phyloP scores from a whole-genome alignment of 2,329 filamentous ascomycete genomes.

The Pezicula neosporulosa region DNA sequence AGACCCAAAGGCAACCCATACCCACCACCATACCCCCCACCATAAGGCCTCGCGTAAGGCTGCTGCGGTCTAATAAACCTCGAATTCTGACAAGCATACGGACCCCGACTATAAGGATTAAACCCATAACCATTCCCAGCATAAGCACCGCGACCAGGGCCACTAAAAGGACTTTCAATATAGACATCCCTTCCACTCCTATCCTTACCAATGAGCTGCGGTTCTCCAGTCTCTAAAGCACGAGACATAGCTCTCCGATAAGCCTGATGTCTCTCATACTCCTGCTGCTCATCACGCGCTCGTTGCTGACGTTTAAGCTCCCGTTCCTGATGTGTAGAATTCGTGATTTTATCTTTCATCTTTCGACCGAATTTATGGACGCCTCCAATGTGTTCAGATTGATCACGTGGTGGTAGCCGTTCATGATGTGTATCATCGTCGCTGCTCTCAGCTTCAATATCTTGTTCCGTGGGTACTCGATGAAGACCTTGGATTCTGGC shows the following conservation, averaged over 20 bases:
- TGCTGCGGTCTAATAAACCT: constrained; percentile 44
- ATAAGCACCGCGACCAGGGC: constrained; percentile 22
- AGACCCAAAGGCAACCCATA: constrained; percentile 41
- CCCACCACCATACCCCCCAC: constrained; percentile 40
- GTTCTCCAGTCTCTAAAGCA: constrained; percentile 50
- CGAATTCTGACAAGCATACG: constrained; percentile 43
- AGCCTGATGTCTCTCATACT: constrained; percentile 48
- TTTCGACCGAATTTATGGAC: constrained; percentile 47
- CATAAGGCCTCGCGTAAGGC: constrained; percentile 42
- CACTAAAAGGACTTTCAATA: constrained; percentile 51
- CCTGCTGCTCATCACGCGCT: constrained; percentile 44
- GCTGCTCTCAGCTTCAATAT: constrained; percentile 41
- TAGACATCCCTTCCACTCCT: constrained; percentile 51
- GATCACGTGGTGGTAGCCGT: constrained; percentile 16
- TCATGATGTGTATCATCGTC: constrained; percentile 38
- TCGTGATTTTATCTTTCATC: constrained; percentile 57
- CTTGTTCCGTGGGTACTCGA: constrained; percentile 29
- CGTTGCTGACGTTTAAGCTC: constrained; percentile 40
- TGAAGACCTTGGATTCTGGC: constrained; percentile 38
- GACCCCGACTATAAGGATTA: constrained; percentile 41
- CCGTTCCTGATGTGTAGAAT: constrained; percentile 52
- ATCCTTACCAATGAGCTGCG: constrained; percentile 53
- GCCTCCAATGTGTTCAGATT: constrained; percentile 20
- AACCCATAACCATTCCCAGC: constrained; percentile 33
- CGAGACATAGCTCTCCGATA: constrained; percentile 46